Evolutionary conservation across 2,329 filamentous ascomycete genomes (phyloP), one percentile per base, ranked within the genome.

Genomic region (Niveomyces coronatus): DNA sequence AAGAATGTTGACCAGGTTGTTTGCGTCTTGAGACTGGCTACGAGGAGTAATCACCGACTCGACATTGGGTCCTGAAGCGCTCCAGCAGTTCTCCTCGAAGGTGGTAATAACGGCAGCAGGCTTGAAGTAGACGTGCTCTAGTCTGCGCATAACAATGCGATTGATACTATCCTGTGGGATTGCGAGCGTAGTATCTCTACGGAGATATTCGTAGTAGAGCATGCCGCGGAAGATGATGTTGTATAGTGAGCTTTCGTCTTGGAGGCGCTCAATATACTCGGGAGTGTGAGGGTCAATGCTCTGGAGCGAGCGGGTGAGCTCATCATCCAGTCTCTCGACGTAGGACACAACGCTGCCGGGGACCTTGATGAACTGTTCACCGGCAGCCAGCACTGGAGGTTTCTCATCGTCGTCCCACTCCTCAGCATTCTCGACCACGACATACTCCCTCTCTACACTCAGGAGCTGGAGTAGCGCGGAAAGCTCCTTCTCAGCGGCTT

Each of bases 381-480:
- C 85, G 16, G 72, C 62, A 41, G 74, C 76, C 49, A 89, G 69
- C 22, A 71, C 71, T 11, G 91, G 91, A 28, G 79, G 74, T 70
- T 95, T 96, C 53, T 98, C 93, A 50, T 98, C 93, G 54, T 98
- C 91, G 50, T 98, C 91, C 91, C 91, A 96, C 64, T 98, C 91
- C 58, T 98, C 91, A 16, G 86, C 91, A 49, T 76, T 80, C 65
- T 98, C 91, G 17, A 91, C 71, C 33, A 98, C 85, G 36, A 96
- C 71, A 56, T 89, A 83, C 47, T 91, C 79, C 44, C 72, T 71
- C 65, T 85, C 85, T 44, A 73, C 63, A 60, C 94, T 85, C 28
- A 98, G 78, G 14, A 87, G 78, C 44, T 78, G 68, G 28, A 98
- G 71, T 20, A 98, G 74, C 33, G 71, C 71, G 11, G 75, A 74